Conservation (phyloP, 2,329 filamentous ascomycete genomes). For the Byssothecium circinans region DNA sequence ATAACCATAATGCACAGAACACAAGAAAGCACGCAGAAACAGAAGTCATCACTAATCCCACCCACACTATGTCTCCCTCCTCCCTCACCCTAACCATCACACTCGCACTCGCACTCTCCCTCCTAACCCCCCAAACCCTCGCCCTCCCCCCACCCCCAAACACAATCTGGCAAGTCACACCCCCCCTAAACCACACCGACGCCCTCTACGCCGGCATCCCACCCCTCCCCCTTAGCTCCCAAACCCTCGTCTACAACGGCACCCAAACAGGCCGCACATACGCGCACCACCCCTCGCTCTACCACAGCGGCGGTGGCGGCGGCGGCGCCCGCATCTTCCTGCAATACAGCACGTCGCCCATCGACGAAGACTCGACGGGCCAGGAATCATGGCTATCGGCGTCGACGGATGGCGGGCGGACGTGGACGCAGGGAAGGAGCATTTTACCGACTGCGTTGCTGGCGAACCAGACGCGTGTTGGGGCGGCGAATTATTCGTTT, state of each 20-base stretch:
- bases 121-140: neutral
- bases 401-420: conserved; percentile 16
- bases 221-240: conserved; percentile 10
- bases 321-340: conserved; percentile 12
- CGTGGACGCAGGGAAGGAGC: conserved; percentile 12
- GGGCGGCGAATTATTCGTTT: conserved; percentile 15
- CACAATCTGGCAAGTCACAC: conserved; percentile 15
- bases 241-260: conserved; percentile 15
- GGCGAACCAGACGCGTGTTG: conserved; percentile 8
- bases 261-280: conserved; percentile 13
- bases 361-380: conserved; percentile 15
- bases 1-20: too few species aligned
- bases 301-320: conserved; percentile 12
- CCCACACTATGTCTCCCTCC: neutral
- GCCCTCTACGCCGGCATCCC: conserved; percentile 14
- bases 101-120: neutral
- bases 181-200: conserved; percentile 16
- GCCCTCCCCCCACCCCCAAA: conserved; percentile 9
- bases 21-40: too few species aligned
- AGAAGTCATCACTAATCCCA: too few species aligned
- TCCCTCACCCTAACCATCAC: too few species aligned
- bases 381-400: conserved; percentile 16
- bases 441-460: conserved; percentile 14
- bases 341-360: conserved; percentile 15
- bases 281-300: conserved; percentile 16